A percentile compares a stretch with the other conserved stretches of the same genome.
Evolutionary conservation across 768 basidiomycete species (phyloP).

Genomic region (Suillus sp.): DNA sequence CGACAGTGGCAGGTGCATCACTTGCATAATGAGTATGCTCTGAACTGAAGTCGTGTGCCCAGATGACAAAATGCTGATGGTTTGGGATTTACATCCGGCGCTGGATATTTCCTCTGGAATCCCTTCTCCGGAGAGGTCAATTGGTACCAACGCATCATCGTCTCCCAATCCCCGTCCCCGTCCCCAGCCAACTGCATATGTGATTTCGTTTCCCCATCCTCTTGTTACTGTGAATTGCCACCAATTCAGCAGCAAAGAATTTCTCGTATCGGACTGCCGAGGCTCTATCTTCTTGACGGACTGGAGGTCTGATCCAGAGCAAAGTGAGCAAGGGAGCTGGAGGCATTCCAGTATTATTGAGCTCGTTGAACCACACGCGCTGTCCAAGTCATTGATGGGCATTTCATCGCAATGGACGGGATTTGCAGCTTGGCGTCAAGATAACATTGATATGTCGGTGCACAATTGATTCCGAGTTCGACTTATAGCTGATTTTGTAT

Average conservation of each 20-base stretch:
- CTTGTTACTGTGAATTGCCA: slow-evolving; percentile 70
- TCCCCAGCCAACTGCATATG: slow-evolving; percentile 77
- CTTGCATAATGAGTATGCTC: neutral
- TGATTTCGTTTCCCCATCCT: slow-evolving; percentile 72
- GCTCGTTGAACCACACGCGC: slow-evolving; percentile 67
- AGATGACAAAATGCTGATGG: slow-evolving; percentile 86
- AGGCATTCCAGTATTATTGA: slow-evolving; percentile 68
- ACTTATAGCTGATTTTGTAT: neutral
- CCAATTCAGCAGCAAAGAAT: slow-evolving; percentile 72
- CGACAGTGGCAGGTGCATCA: slow-evolving; percentile 71
- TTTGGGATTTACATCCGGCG: slow-evolving; percentile 80
- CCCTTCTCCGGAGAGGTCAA: slow-evolving; percentile 35
- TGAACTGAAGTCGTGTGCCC: neutral
- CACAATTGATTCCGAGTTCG: neutral
- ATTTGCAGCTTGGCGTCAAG: slow-evolving; percentile 69
- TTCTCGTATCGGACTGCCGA: slow-evolving; percentile 73
- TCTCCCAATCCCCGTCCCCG: slow-evolving; percentile 40
- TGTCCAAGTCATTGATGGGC: slow-evolving; percentile 55
- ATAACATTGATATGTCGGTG: slow-evolving; percentile 71
- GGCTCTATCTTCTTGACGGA: slow-evolving; percentile 80
- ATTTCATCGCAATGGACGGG: slow-evolving; percentile 50
- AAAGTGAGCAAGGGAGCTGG: slow-evolving; percentile 52
- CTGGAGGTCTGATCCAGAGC: slow-evolving; percentile 75
- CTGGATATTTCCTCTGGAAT: slow-evolving; percentile 44
- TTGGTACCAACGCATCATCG: slow-evolving; percentile 32